phyloP scores from a whole-genome alignment of 768 basidiomycete genomes.

The Daedaleopsis nitida region DNA sequence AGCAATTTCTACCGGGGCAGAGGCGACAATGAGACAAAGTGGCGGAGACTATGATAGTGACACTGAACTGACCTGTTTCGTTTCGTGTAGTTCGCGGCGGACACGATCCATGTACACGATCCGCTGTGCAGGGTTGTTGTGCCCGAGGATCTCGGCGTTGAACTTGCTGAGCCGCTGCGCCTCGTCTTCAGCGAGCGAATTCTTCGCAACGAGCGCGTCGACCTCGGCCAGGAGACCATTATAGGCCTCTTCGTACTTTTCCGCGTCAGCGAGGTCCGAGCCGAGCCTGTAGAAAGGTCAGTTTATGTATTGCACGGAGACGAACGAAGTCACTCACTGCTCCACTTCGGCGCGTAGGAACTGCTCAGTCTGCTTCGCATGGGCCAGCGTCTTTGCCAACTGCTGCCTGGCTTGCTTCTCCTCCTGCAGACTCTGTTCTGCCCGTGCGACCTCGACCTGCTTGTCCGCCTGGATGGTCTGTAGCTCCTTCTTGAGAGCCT shows the following conservation, averaged over 20 bases:
- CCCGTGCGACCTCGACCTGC: constrained; percentile 33
- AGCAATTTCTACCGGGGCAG: constrained; percentile 30
- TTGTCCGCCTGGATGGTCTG: constrained; percentile 31
- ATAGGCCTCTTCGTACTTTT: constrained; percentile 74
- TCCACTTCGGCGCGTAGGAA: constrained; percentile 68
- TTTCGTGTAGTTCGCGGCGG: constrained; percentile 74
- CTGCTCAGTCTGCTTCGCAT: constrained; percentile 65
- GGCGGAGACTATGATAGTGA: neutral
- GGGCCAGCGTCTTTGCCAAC: constrained; percentile 52
- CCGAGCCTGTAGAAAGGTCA: constrained; percentile 35
- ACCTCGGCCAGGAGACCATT: constrained; percentile 64
- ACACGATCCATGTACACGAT: constrained; percentile 88
- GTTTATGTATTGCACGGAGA: too few species aligned
- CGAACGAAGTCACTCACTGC: constrained; percentile 46
- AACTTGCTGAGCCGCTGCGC: constrained; percentile 72
- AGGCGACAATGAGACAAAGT: neutral
- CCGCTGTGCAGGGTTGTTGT: constrained; percentile 81
- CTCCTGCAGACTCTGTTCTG: constrained; percentile 28
- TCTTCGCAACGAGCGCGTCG: constrained; percentile 62
- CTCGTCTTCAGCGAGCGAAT: constrained; percentile 81
- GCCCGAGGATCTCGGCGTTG: constrained; percentile 85
- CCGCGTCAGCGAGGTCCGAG: constrained; percentile 58
- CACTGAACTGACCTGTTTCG: constrained; percentile 66
- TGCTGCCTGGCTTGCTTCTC: constrained; percentile 45
- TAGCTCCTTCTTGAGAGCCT: constrained; percentile 31